Evolutionary conservation across 2,329 filamentous ascomycete genomes (phyloP), one percentile per base, ranked within the genome.

Genomic region (Stemphylium vesicarium): DNA sequence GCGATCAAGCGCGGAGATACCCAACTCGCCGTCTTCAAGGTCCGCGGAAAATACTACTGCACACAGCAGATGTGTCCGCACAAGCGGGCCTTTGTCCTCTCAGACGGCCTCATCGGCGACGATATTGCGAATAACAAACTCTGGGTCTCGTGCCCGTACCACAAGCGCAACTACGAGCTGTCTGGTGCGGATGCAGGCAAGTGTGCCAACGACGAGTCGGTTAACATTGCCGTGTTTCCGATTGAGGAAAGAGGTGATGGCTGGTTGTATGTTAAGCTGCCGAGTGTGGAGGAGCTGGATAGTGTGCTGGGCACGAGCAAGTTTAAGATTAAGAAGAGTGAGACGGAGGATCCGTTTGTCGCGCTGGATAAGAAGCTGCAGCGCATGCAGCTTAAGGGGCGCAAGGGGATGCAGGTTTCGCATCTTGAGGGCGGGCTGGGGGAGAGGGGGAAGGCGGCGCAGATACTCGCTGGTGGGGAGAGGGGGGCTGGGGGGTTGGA

Each of bases 31-130:
- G 80, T 96, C 48, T 96, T 93, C 85, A 90, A 92, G 66, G 84
- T 96, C 58, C 85, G 85, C 49, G 92, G 91, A 16, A 84, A 84
- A 49, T 96, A 88, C 81, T 94, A 94, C 75, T 90, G 90, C 54
- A 90, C 89, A 12, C 92, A 96, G 78, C 91, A 96, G 72, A 96
- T 96, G 92, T 96, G 92, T 73, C 92, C 92, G 9, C 92, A 96
- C 79, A 95, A 94, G 77, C 88, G 92, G 10, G 88, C 92, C 1
- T 96, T 96, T 69, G 88, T 93, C n/a, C 85, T 96, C 22, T 89
- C 89, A 0, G 93, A 96, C 71, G 91, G 92, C 1, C 79, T 96
- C 8, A 84, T 96, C 41, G 92, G 93, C 36, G 88, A 91, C 61
- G 83, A 86, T 57, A 58, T 73, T 55, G 74, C 80, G 39, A 81